phyloP scores from a whole-genome alignment of 225 moss, liverwort and hornwort species.

The Anthoceros angustus region DNA sequence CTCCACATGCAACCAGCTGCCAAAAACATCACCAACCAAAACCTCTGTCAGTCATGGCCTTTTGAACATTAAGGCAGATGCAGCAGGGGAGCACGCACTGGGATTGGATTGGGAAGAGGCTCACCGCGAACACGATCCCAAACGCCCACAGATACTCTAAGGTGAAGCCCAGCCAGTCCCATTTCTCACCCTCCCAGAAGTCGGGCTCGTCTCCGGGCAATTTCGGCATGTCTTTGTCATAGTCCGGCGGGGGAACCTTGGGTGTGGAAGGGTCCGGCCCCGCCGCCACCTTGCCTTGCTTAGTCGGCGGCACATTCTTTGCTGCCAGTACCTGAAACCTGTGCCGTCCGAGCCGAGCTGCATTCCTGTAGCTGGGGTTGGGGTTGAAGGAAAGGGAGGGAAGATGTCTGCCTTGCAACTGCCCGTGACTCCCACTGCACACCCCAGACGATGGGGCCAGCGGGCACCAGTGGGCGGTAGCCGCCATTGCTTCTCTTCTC shows the following conservation, averaged over 20 bases:
- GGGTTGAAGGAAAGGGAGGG: too few species aligned
- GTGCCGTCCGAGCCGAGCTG: too few species aligned
- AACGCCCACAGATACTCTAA: conserved; percentile 82
- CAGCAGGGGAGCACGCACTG: too few species aligned
- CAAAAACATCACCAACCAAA: background rate
- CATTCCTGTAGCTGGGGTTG: too few species aligned
- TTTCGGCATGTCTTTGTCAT: conserved; percentile 26
- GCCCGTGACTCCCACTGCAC: too few species aligned
- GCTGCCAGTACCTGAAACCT: background rate
- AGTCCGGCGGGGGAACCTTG: conserved; percentile 27
- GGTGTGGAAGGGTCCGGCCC: conserved; percentile 18
- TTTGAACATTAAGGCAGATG: too few species aligned
- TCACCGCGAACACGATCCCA: conserved; percentile 60
- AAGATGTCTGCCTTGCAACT: too few species aligned
- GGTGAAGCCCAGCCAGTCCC: conserved; percentile 49
- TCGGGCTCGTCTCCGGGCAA: conserved; percentile 44
- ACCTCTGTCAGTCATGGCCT: too few species aligned
- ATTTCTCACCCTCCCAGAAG: conserved; percentile 74
- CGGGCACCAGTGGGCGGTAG: too few species aligned
- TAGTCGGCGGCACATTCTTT: background rate
- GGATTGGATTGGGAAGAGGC: background rate
- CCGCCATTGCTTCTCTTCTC: too few species aligned
- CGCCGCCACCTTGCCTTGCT: background rate
- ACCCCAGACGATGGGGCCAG: too few species aligned
- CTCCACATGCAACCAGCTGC: conserved; percentile 67